Conservation (phyloP, 805 yeast genomes). For the Hanseniaspora pseudoguilliermondii region DNA sequence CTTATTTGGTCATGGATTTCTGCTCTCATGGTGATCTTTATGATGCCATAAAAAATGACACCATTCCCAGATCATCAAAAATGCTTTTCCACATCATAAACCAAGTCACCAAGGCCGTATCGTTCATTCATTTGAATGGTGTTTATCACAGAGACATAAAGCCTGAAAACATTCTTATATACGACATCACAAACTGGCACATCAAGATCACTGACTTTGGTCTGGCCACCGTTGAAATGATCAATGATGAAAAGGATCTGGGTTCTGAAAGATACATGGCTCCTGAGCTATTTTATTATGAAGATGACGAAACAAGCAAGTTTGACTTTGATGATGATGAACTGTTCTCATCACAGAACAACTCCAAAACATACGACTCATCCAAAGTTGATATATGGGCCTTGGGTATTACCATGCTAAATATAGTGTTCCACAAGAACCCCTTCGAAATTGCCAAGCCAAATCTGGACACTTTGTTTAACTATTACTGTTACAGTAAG, state of each 20-base stretch:
- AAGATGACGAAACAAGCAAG: constrained; percentile 31
- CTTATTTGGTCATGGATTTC: constrained; percentile 65
- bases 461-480: constrained; percentile 58
- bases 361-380: constrained; percentile 52
- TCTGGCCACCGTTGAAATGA: constrained; percentile 39
- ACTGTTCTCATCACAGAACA: constrained; percentile 17
- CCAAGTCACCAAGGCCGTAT: constrained; percentile 60
- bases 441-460: constrained; percentile 75
- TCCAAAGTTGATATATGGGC: constrained; percentile 84
- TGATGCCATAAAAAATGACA: constrained; percentile 52
- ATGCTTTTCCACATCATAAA: constrained; percentile 41
- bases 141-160: constrained; percentile 77
- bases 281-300: constrained; percentile 56
- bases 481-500: constrained; percentile 74
- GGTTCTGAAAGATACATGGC: constrained; percentile 93
- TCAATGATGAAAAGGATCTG: constrained; percentile 64
- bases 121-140: constrained; percentile 54
- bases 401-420: constrained; percentile 67
- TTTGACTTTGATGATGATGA: constrained; percentile 23
- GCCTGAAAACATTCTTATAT: constrained; percentile 62
- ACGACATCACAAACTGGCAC: constrained; percentile 35
- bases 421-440: constrained; percentile 75
- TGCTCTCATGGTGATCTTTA: constrained; percentile 81
- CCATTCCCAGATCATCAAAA: constrained; percentile 44
- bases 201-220: constrained; percentile 70